These are phyloP conservation scores for Plectosphaerella plurivora DNA, from an alignment of 2,329 filamentous ascomycete genomes.

Conservation along the genomic window DNA sequence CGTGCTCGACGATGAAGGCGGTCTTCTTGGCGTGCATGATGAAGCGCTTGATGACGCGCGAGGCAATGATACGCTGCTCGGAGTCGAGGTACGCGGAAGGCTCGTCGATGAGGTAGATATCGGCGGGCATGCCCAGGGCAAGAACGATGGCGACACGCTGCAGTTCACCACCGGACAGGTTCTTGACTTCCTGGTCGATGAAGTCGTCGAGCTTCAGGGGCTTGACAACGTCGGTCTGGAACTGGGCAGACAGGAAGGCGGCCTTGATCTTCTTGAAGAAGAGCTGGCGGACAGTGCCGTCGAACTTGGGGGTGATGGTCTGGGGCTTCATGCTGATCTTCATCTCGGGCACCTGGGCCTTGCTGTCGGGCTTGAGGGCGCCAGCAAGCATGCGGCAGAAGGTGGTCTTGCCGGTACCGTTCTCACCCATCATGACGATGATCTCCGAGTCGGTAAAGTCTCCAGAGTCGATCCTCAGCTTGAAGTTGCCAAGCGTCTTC, in stretches of 20 bases:
- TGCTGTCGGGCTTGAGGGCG: constrained; percentile 83
- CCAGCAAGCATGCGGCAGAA: constrained; percentile 97
- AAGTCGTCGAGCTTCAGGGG: constrained; percentile 99
- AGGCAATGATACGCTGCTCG: constrained; percentile 96
- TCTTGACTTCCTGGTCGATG: constrained; percentile 99
- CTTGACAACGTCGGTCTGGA: constrained; percentile 99
- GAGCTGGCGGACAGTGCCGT: constrained; percentile 91
- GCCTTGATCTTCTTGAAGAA: constrained; percentile 99
- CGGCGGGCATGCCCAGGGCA: constrained; percentile 89
- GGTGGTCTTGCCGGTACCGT: constrained; percentile 98
- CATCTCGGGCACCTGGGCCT: constrained; percentile 79
- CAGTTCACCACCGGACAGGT: constrained; percentile 97
- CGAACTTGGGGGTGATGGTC: constrained; percentile 98
- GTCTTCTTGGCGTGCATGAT: constrained; percentile 99
- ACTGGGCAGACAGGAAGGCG: constrained; percentile 92
- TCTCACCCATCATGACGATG: constrained; percentile 99
- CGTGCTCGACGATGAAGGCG: constrained; percentile 98
- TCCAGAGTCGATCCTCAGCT: constrained; percentile 74
- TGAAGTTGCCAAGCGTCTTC: constrained; percentile 88
- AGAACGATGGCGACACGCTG: constrained; percentile 98
- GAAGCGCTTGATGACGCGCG: constrained; percentile 98
- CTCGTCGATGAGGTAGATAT: constrained; percentile 98
- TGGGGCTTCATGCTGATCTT: constrained; percentile 99
- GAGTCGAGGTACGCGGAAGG: constrained; percentile 97
- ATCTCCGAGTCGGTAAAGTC: constrained; percentile 98